Evolutionary conservation across 805 yeast genomes (phyloP), one percentile per base, ranked within the genome.

Genomic region (Ogataea parapolymorpha): DNA sequence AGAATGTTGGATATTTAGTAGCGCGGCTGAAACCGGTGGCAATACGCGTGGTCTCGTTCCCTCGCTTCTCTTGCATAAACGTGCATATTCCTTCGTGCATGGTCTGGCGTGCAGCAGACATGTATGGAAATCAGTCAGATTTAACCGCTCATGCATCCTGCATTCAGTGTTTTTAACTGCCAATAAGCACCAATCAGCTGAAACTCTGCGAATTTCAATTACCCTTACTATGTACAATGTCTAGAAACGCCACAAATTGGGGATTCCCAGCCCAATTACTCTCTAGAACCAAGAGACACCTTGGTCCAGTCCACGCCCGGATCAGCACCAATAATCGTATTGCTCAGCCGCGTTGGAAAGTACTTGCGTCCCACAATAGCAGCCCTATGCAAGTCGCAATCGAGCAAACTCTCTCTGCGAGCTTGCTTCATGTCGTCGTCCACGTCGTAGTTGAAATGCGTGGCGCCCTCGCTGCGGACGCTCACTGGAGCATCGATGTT

Each of bases 401-500:
- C 84, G 37, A 93, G 67, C 44, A 93, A 68, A 43, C 72, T 71
- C 49, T 79, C 83, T 65, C 99, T 80, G 59, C 97, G 76, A 33
- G 65, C 67, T 61, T 91, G 96, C 57, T 82, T 77, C 81, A 85
- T 73, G 25, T 82, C 88, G 51, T 85, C 87, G 25, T 83, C 78
- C 26, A 91, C 72, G 1, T 85, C 89, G 42, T 80, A 77, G 38
- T 75, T 67, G 64, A 90, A 86, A 11, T 69, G 62, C 12, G 74
- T 62, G 50, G 77, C 68, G 10, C 96, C 96, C 62, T 93, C 96
- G 26, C 77, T 72, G 35, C 85, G 75, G 12, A 88, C 82, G 56
- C 90, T 82, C 31, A 77, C 72, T 10, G 99, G 99, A 1, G 96
- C 85, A 66, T 93, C 99, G 12, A 93, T 67, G 42, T 82, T 77